phyloP scores from a whole-genome alignment of 2,329 filamentous ascomycete genomes.

The Clonostachys rhizophaga region DNA sequence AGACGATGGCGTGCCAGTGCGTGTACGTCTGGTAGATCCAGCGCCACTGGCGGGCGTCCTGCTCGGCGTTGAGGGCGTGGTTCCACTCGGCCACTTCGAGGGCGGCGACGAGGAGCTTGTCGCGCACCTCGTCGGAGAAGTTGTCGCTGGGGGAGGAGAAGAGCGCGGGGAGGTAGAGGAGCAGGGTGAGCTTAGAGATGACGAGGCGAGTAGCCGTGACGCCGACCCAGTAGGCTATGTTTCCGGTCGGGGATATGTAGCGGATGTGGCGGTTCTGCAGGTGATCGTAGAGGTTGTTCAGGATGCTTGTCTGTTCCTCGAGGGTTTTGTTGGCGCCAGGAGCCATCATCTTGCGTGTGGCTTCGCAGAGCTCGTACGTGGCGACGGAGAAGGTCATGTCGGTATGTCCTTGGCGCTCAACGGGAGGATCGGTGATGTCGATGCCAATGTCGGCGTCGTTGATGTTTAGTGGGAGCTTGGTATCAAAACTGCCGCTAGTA shows the following conservation, averaged over 20 bases:
- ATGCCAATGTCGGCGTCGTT: slow-evolving; percentile 29
- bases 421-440: slow-evolving; percentile 32
- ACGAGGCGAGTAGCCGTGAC: slow-evolving; percentile 35
- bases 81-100: slow-evolving; percentile 54
- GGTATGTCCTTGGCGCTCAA: slow-evolving; percentile 43
- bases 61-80: slow-evolving; percentile 45
- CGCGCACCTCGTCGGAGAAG: slow-evolving; percentile 29
- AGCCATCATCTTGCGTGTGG: slow-evolving; percentile 29
- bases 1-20: slow-evolving; percentile 55
- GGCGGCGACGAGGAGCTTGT: slow-evolving; percentile 41
- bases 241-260: slow-evolving; percentile 20
- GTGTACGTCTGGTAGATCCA: slow-evolving; percentile 58
- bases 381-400: slow-evolving; percentile 41
- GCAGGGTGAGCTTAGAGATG: slow-evolving; percentile 47
- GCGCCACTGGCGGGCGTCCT: slow-evolving; percentile 42
- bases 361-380: slow-evolving; percentile 22
- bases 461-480: slow-evolving; percentile 41
- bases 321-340: slow-evolving; percentile 19
- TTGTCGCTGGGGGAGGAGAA: slow-evolving; percentile 31
- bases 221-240: slow-evolving; percentile 29
- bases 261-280: slow-evolving; percentile 37
- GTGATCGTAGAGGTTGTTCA: slow-evolving; percentile 37
- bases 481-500: slow-evolving; percentile 41
- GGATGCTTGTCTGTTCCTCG: slow-evolving; percentile 33
- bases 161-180: slow-evolving; percentile 47